Conservation (phyloP, 805 yeast genomes). For the Saccharomycopsis olivae region DNA sequence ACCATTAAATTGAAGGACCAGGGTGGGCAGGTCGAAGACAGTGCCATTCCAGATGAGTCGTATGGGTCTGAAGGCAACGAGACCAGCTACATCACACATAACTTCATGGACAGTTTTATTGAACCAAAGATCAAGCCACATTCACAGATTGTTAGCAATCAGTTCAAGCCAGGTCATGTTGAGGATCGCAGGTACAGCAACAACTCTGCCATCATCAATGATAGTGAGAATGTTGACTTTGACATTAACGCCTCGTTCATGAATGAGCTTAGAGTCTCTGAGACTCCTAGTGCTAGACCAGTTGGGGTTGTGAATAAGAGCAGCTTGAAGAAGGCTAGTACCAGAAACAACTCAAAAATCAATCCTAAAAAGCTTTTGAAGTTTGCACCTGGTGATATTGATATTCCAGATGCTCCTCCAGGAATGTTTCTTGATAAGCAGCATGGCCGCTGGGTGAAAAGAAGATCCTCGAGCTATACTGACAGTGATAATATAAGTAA, state of each 20-base stretch:
- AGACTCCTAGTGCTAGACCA: not conserved
- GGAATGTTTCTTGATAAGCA: slow-evolving; percentile 16
- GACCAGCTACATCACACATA: slow-evolving; percentile 7
- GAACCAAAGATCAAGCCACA: slow-evolving; percentile 8
- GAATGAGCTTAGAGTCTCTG: slow-evolving; percentile 5
- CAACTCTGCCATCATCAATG: not conserved
- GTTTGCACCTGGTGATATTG: slow-evolving; percentile 16
- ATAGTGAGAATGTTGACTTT: slow-evolving; percentile 1
- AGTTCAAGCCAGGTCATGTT: not conserved
- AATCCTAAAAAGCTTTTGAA: slow-evolving; percentile 14
- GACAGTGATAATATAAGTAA: not conserved
- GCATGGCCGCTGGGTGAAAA: slow-evolving; percentile 9
- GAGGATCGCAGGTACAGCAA: too few species aligned
- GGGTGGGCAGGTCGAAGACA: not conserved
- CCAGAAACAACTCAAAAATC: not conserved
- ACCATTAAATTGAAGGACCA: not conserved
- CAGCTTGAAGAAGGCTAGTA: not conserved
- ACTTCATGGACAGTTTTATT: slow-evolving; percentile 11
- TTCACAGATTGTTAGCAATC: not conserved
- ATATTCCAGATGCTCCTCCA: slow-evolving; percentile 13
- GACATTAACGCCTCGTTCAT: slow-evolving; percentile 18
- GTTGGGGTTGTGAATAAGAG: not conserved
- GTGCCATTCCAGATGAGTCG: too few species aligned
- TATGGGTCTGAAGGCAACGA: not conserved
- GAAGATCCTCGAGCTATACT: not conserved